Evolutionary conservation across 345 rosid genomes (phyloP), one percentile per base, ranked within the genome.

Genomic region (Viola odorata): DNA sequence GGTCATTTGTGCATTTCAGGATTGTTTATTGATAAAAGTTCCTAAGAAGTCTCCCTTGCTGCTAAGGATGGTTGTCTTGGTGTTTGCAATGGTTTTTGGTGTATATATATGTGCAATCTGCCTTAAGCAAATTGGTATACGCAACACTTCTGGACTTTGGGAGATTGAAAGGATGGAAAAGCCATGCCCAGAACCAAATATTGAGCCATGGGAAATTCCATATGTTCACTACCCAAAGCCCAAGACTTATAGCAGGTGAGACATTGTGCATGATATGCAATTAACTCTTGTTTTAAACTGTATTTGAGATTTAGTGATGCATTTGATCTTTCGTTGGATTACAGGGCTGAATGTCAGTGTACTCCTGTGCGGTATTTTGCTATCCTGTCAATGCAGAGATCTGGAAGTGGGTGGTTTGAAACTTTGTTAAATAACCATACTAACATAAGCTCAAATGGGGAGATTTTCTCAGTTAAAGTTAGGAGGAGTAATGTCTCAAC

Each of bases 331-430:
- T 68, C 45, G 57, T 53, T 73, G 57, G 41, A 51, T 65, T 54
- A n/a, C 64, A 95, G 99, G 91, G 92, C 71, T 57, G 97, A 95
- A 71, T 95, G 96, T 77, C 60, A 71, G 0, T 91, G 99, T 87
- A 73, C 74, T 84, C 97, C 97, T 7, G 97, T 95, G 52, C 81
- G 91, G 80, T 74, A 88, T 78, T 95, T 95, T 63, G 96, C 99
- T 17, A 91, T 95, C 77, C 73, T 95, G 58, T 95, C 95, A 13
- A 95, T 95, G 99, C 99, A 95, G 87, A 89, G 99, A 70, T 95
- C 96, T 12, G 99, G 99, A 68, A 95, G 99, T 56, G 99, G 99
- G 58, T 95, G 99, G 99, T 95, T 91, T 71, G 99, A 95, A 81
- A 95, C 96, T 4, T 73, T 95, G 64, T 78, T 95, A 47, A 95